These are phyloP conservation scores for Cadophora sp. DNA, from an alignment of 2,329 filamentous ascomycete species.

Conservation along the genomic window DNA sequence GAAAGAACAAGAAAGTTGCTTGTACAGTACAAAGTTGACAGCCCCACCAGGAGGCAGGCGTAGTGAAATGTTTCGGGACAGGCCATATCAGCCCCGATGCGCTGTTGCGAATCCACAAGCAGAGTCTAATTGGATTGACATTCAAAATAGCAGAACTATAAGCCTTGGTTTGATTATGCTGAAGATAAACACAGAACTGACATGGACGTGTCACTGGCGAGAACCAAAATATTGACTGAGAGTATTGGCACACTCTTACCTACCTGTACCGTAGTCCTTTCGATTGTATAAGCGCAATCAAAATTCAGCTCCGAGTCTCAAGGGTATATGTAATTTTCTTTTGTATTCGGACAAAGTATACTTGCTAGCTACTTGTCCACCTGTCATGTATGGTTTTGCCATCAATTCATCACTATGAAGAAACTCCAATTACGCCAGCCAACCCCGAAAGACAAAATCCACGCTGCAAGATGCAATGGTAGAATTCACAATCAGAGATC, in stretches of 20 bases:
- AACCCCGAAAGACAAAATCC: neutral
- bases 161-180: neutral
- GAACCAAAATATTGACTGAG: too few relatives aligned
- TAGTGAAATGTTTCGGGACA: too few relatives aligned
- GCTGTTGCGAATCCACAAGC: too few relatives aligned
- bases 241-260: neutral
- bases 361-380: constrained; percentile 2
- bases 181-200: too few relatives aligned
- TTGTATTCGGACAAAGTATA: constrained; percentile 10
- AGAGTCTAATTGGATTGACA: too few relatives aligned
- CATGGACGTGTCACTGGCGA: too few relatives aligned
- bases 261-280: neutral
- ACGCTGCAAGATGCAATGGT: neutral
- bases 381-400: neutral
- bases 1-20: too few relatives aligned
- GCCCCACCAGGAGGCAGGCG: too few relatives aligned
- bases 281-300: neutral
- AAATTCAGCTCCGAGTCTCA: neutral
- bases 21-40: too few relatives aligned
- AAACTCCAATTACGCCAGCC: constrained; percentile 16
- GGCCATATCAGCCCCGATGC: too few relatives aligned
- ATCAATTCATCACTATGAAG: constrained; percentile 6
- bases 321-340: neutral
- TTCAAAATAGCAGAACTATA: too few relatives aligned
- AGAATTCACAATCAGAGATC: neutral